phyloP scores from a whole-genome alignment of 2,329 filamentous ascomycete species.

The Grosmannia clavigera region DNA sequence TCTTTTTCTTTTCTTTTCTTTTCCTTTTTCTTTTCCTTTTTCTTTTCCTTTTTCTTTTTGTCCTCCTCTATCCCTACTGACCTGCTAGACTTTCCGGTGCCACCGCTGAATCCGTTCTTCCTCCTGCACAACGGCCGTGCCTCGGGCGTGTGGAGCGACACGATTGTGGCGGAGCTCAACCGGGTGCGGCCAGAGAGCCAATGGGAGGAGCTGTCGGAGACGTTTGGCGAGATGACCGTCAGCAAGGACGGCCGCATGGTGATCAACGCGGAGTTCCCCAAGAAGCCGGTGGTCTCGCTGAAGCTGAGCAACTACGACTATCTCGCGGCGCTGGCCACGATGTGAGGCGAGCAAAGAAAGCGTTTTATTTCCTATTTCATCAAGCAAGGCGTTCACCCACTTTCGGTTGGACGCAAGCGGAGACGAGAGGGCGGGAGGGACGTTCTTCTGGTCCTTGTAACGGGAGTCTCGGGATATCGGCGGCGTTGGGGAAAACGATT shows the following conservation, averaged over 20 bases:
- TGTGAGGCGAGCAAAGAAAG: conserved; percentile 4
- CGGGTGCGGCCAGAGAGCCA: conserved; percentile 43
- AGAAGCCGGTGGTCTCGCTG: conserved; percentile 39
- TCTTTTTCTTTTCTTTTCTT: background rate
- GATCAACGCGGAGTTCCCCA: conserved; percentile 42
- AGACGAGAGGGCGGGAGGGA: background rate
- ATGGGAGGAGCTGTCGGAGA: conserved; percentile 52
- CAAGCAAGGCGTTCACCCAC: conserved; percentile 3
- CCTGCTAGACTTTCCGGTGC: conserved; percentile 51
- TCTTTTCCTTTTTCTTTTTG: background rate
- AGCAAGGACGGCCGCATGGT: conserved; percentile 47
- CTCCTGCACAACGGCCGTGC: conserved; percentile 46
- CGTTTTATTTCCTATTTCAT: background rate
- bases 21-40: no score
- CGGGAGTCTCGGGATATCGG: background rate
- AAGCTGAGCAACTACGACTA: conserved; percentile 46
- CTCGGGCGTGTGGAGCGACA: conserved; percentile 60
- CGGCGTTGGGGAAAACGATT: background rate
- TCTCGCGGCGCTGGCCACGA: conserved; percentile 21
- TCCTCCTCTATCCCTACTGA: background rate
- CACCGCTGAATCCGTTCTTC: conserved; percentile 62
- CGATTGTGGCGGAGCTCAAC: conserved; percentile 49
- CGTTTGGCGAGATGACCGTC: conserved; percentile 46
- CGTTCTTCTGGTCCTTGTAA: background rate
- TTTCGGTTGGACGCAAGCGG: background rate